Conservation (phyloP, 2,329 filamentous ascomycete genomes). For the Chaetomium olivaceum region DNA sequence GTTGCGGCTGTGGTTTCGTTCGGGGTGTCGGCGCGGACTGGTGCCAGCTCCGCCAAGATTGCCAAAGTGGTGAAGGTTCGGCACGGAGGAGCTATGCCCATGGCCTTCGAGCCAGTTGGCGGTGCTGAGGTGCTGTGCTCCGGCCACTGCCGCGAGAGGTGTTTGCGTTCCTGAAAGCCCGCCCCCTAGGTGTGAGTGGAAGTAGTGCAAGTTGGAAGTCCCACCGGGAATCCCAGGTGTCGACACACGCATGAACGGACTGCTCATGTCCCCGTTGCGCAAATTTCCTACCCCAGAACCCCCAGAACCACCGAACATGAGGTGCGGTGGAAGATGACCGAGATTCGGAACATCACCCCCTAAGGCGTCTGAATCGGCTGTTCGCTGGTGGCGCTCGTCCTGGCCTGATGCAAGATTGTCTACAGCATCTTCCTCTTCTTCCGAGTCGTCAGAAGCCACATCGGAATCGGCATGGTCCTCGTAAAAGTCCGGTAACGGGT, state of each 20-base stretch:
- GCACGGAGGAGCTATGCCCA: conserved; percentile 32
- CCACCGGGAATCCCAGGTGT: conserved; percentile 68
- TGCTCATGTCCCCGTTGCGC: conserved; percentile 47
- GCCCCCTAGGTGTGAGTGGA: conserved; percentile 72
- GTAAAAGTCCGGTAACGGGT: conserved; percentile 95
- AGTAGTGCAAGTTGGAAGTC: conserved; percentile 77
- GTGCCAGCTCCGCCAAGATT: conserved; percentile 8
- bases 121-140: conserved; percentile 59
- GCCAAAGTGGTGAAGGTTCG: conserved; percentile 27
- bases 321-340: conserved; percentile 42
- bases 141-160: conserved; percentile 75
- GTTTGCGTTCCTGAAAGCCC: conserved; percentile 75
- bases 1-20: conserved; percentile 34
- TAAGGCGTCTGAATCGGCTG: conserved; percentile 29
- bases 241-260: conserved; percentile 60
- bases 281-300: conserved; percentile 34
- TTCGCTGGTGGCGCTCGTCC: conserved; percentile 37
- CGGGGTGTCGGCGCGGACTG: conserved; percentile 1
- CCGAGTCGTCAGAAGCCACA: conserved; percentile 56
- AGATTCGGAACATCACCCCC: conserved; percentile 11
- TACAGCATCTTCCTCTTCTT: conserved; percentile 45
- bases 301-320: conserved; percentile 38
- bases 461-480: conserved; percentile 72
- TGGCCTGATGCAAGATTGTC: conserved; percentile 38
- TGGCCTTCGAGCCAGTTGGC: conserved; percentile 47